Base-by-base conservation (phyloP, 805 yeast species). In the Ogataea nitratoaversa region DNA sequence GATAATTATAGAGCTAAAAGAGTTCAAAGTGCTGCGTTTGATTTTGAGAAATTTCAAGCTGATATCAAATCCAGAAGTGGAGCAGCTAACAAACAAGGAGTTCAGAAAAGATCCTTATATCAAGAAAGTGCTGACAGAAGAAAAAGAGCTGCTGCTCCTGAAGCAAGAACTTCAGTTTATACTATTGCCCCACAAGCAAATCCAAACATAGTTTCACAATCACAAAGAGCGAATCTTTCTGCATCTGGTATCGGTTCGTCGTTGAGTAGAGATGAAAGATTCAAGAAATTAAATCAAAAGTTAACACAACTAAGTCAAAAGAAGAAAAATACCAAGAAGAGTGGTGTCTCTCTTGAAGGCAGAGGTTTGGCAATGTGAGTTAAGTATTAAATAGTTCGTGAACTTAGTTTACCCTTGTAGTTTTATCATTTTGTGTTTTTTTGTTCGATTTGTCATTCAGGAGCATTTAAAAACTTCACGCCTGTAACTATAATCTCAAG, bases 81-180 rank as follows among this genome's bases (percentile, higher is more conserved):
- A 42, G 53, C 64, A 34, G 50, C 46, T 41, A 57, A 50, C 28
- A 50, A 52, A 13, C 46, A 47, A 31, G 42, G 47, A 5, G 59
- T 57, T 9, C 62, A 63, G n/a, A 67, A 65, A 34, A 81, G 74
- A 62, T 62, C 90, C 2, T 70, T 85, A 44, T 90, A 89, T 55
- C 96, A 89, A 66, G 90, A 84, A 59, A 82, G 86, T 53, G 96
- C 96, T 8, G 88, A 81, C 49, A 77, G 96, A 64, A 78, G 96
- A 65, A 85, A 85, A 63, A 77, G 98, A 62, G 97, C 98, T 4
- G 95, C 95, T 30, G 91, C 93, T 36, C 98, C 98, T n/a, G 80
- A 83, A 27, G 89, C 91, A 33, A 77, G 93, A 47, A 83, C 93
- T 3, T 78, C 88, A 12, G 95, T 91, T 43, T 90, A 87, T 68